Evolutionary conservation across 352 stramenopile species (phyloP).

Genomic region (Aphanomyces euteiches): DNA sequence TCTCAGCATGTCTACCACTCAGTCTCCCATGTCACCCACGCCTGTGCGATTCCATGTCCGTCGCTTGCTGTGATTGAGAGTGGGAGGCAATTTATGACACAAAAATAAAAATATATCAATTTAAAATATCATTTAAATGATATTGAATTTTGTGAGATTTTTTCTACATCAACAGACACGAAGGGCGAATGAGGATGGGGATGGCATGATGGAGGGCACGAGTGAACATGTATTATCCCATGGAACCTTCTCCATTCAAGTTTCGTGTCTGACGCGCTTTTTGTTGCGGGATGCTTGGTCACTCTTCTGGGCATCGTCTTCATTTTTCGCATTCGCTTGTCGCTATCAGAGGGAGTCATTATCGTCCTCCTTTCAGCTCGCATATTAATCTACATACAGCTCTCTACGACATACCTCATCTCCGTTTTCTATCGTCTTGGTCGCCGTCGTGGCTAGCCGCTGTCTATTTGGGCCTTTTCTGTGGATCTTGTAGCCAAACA

Average conservation of each 20-base stretch:
- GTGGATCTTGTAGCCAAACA: conserved; percentile 92
- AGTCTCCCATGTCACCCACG: no score
- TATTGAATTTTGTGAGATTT: no score
- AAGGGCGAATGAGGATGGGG: no score
- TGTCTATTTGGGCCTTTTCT: conserved; percentile 80
- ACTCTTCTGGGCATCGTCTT: conserved; percentile 14
- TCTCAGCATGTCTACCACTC: no score
- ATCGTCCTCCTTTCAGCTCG: conserved; percentile 12
- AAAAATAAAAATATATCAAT: no score
- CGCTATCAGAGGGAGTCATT: conserved; percentile 30
- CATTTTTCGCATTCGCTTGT: neutral
- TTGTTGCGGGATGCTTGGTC: conserved; percentile 26
- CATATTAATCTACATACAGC: conserved; percentile 17
- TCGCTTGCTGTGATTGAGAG: no score
- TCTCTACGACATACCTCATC: conserved; percentile 23
- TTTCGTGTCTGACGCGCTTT: conserved; percentile 30
- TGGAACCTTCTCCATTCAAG: neutral
- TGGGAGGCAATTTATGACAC: no score
- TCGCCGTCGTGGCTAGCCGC: conserved; percentile 73
- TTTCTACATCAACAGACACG: no score
- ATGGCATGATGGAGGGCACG: no score
- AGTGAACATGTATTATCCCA: no score
- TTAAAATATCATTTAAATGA: no score
- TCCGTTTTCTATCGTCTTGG: conserved; percentile 41
- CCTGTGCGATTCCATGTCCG: no score